phyloP scores from a whole-genome alignment of 305 asterid genomes.

The Solanum hybrid region DNA sequence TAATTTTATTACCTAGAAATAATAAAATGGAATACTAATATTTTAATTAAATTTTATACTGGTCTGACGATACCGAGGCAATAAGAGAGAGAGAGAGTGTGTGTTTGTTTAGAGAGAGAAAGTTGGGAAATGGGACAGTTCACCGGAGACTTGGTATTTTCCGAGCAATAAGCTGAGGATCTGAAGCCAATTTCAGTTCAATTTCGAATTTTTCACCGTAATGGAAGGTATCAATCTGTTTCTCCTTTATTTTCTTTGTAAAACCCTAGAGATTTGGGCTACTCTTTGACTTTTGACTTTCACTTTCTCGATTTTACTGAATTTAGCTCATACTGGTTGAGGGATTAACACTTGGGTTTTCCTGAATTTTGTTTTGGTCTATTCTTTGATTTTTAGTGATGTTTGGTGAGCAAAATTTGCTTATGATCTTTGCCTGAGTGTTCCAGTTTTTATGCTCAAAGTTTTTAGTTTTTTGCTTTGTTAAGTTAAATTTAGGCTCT shows the following conservation, averaged over 20 bases:
- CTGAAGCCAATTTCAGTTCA: neutral
- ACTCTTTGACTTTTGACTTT: neutral
- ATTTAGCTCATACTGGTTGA: neutral
- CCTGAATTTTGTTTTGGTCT: neutral
- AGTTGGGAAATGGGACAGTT: neutral
- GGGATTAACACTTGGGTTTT: neutral
- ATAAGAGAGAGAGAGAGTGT: neutral
- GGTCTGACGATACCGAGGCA: neutral
- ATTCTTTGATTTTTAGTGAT: neutral
- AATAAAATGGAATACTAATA: neutral
- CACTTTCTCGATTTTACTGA: neutral
- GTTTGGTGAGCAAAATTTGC: neutral
- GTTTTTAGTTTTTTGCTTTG: neutral
- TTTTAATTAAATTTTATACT: neutral
- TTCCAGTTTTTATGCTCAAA: neutral
- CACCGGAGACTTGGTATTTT: neutral
- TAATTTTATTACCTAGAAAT: neutral
- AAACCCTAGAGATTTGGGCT: slow-evolving; percentile 9
- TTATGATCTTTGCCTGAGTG: neutral
- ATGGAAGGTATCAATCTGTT: slow-evolving; percentile 12
- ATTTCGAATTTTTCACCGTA: neutral
- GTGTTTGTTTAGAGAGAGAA: slow-evolving; percentile 6
- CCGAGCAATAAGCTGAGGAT: slow-evolving; percentile 7
- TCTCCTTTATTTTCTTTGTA: neutral
- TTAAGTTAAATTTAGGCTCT: neutral